A percentile compares a stretch with the other conserved stretches of the same genome.
Evolutionary conservation across 805 yeast genomes (phyloP).

Genomic region (Kockiozyma suomiensis): DNA sequence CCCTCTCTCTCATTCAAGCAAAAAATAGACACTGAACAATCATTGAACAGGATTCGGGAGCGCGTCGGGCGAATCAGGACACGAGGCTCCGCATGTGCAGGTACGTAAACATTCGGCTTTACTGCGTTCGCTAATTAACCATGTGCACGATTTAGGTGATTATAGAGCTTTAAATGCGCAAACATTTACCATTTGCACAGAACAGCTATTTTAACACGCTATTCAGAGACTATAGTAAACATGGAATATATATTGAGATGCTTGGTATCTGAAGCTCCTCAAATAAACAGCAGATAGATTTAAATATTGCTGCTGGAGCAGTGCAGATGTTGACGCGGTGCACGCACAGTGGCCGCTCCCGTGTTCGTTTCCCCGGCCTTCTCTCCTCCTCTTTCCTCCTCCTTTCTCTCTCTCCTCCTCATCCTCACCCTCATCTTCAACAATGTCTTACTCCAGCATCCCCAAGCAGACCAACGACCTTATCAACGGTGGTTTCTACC

Average conservation of each 20-base stretch:
- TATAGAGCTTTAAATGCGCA: neutral
- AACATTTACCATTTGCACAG: neutral
- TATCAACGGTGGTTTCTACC: conserved; percentile 90
- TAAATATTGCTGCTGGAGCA: neutral
- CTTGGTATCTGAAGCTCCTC: too few species aligned
- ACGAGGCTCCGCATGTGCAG: conserved; percentile 6
- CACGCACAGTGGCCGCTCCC: too few species aligned
- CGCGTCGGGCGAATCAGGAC: neutral
- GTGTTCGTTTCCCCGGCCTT: neutral
- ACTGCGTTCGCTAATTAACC: too few species aligned
- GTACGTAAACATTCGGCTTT: too few species aligned
- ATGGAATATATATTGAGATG: too few species aligned
- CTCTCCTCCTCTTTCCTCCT: neutral
- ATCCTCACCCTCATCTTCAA: conserved; percentile 19
- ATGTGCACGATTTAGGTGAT: too few species aligned
- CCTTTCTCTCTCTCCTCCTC: neutral
- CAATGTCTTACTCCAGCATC: conserved; percentile 85
- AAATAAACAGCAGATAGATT: too few species aligned
- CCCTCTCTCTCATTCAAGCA: neutral
- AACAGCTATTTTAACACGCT: too few species aligned
- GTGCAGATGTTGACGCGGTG: too few species aligned
- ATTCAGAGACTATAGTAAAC: too few species aligned
- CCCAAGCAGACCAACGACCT: conserved; percentile 90
- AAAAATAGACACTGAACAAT: neutral
- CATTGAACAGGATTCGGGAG: too few species aligned